Percentiles rank a stretch among this genome's conserved stretches.
Evolutionary conservation across 495 filamentous ascomycete species (phyloP).

Genomic region (Hypomontagnella monticulosa): DNA sequence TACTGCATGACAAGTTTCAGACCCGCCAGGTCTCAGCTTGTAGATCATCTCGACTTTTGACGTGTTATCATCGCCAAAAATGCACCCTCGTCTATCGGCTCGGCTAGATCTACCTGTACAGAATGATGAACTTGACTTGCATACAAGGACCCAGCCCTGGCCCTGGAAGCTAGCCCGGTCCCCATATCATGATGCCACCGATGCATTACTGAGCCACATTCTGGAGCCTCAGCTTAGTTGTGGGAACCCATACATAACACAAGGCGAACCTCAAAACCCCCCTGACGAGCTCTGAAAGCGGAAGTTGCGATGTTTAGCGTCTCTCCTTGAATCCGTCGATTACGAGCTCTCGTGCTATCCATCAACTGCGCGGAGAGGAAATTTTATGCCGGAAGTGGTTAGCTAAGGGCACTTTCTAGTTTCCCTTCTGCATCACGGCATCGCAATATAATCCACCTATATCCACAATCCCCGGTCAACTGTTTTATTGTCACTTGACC

Average conservation of each 20-base stretch:
- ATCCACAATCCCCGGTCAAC: too few species aligned
- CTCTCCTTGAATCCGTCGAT: slow-evolving; percentile 1
- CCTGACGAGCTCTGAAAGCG: slow-evolving; percentile 17
- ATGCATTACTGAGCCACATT: slow-evolving; percentile 16
- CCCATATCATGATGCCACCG: background rate
- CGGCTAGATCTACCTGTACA: slow-evolving; percentile 23
- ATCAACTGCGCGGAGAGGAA: background rate
- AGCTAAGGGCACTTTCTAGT: too few species aligned
- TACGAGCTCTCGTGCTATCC: slow-evolving; percentile 1
- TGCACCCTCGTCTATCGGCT: slow-evolving; percentile 17
- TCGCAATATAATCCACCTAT: too few species aligned
- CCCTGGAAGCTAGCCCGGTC: too few species aligned
- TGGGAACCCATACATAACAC: slow-evolving; percentile 15
- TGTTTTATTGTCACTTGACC: too few species aligned
- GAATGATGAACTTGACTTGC: background rate
- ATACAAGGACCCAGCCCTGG: too few species aligned
- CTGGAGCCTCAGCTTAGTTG: slow-evolving; percentile 24
- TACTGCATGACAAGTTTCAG: slow-evolving; percentile 48
- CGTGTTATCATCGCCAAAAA: too few species aligned
- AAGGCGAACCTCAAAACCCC: slow-evolving; percentile 16
- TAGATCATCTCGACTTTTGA: slow-evolving; percentile 43
- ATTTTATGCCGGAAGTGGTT: slow-evolving; percentile 11
- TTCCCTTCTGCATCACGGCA: too few species aligned
- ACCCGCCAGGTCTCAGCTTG: slow-evolving; percentile 51
- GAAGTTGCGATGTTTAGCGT: slow-evolving; percentile 9